phyloP scores from a whole-genome alignment of 1,139 yeast species.

The Trichomonascaceae sp. region DNA sequence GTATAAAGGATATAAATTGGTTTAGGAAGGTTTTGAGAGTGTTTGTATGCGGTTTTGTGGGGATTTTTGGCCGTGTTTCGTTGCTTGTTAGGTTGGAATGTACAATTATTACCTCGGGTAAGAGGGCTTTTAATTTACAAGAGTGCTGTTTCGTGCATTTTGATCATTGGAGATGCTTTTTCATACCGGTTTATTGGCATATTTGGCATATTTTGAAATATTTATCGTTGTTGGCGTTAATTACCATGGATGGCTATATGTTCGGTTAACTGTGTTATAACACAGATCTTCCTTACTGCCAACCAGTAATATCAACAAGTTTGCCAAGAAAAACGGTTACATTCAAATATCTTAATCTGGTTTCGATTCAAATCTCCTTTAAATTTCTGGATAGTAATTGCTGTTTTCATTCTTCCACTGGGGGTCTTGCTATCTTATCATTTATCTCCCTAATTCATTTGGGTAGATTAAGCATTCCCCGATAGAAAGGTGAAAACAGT shows the following conservation, averaged over 20 bases:
- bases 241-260: background rate
- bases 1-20: background rate
- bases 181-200: background rate
- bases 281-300: background rate
- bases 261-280: background rate
- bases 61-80: background rate
- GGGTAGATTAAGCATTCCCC: background rate
- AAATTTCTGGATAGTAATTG: background rate
- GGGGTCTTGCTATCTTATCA: slow-evolving; percentile 2
- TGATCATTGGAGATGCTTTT: background rate
- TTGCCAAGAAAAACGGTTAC: background rate
- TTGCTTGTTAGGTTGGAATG: background rate
- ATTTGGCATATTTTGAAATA: background rate
- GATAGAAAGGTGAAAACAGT: background rate
- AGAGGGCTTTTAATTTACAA: no score
- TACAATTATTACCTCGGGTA: background rate
- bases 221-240: background rate
- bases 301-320: background rate
- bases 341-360: background rate
- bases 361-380: slow-evolving; percentile 4
- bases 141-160: background rate
- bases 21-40: background rate
- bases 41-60: background rate
- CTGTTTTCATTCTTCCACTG: slow-evolving; percentile 1
- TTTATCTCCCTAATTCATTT: background rate